Conservation (phyloP, 2,329 filamentous ascomycete genomes). For the Claviceps sp. region DNA sequence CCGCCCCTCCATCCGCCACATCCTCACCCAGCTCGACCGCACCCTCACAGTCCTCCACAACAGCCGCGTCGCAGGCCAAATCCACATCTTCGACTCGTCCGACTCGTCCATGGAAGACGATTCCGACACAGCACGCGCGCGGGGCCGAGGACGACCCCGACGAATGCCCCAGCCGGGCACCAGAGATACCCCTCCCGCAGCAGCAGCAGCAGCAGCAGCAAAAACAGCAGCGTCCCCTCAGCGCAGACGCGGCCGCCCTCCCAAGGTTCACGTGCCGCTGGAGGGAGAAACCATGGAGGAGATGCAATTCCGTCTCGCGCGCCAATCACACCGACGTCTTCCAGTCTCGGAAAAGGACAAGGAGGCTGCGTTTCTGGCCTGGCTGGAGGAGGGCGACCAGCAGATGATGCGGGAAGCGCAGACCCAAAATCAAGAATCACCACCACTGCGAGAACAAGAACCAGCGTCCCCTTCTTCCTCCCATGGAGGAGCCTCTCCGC, state of each 20-base stretch:
- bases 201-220: neutral
- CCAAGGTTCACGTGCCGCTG: slow-evolving; percentile 23
- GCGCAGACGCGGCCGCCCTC: slow-evolving; percentile 24
- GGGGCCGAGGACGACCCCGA: slow-evolving; percentile 15
- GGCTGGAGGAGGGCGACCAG: slow-evolving; percentile 18
- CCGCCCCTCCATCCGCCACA: slow-evolving; percentile 53
- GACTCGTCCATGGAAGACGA: slow-evolving; percentile 19
- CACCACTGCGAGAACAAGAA: neutral
- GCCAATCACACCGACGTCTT: slow-evolving; percentile 21
- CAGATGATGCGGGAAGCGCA: neutral
- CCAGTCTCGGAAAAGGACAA: slow-evolving; percentile 13
- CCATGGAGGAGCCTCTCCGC: neutral
- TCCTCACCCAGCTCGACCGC: slow-evolving; percentile 55
- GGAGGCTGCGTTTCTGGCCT: slow-evolving; percentile 21
- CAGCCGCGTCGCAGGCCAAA: slow-evolving; percentile 37
- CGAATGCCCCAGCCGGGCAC: slow-evolving; percentile 1
- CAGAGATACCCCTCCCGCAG: neutral
- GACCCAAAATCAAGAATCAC: neutral
- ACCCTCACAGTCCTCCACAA: slow-evolving; percentile 60
- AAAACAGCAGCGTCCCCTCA: slow-evolving; percentile 4
- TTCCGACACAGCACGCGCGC: slow-evolving; percentile 13
- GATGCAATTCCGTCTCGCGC: slow-evolving; percentile 33
- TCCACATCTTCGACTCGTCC: slow-evolving; percentile 26
- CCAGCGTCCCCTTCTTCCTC: neutral
- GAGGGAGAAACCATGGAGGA: slow-evolving; percentile 33